phyloP scores from a whole-genome alignment of 1,284 basidiomycete species.

The Moniliophthora roreri region DNA sequence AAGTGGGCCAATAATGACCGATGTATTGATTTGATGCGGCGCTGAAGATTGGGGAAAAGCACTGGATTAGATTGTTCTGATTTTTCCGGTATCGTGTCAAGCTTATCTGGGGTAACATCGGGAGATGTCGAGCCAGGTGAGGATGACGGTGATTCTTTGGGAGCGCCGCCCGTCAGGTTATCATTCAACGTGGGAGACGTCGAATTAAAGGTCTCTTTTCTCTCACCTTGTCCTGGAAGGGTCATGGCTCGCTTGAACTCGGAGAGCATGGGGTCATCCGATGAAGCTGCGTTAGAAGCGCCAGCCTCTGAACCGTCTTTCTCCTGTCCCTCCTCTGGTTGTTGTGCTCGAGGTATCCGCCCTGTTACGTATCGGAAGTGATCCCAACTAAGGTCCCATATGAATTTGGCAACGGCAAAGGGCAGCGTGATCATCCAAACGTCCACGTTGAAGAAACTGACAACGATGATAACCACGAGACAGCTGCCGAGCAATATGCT shows the following conservation, averaged over 20 bases:
- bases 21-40: constrained; percentile 22
- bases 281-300: constrained; percentile 18
- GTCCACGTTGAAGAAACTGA: constrained; percentile 59
- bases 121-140: not conserved
- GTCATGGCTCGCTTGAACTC: constrained; percentile 28
- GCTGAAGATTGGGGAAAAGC: constrained; percentile 19
- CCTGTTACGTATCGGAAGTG: constrained; percentile 42
- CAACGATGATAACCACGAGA: constrained; percentile 49
- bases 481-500: constrained; percentile 47
- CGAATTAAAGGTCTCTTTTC: constrained; percentile 19
- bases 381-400: constrained; percentile 65
- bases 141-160: not conserved
- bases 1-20: constrained; percentile 43
- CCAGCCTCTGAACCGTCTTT: constrained; percentile 10
- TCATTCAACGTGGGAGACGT: constrained; percentile 11
- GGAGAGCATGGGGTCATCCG: constrained; percentile 19
- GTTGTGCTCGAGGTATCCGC: constrained; percentile 20
- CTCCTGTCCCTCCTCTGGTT: constrained; percentile 4
- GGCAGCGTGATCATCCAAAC: constrained; percentile 90
- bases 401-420: constrained; percentile 74
- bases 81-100: not conserved
- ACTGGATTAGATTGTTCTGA: constrained; percentile 8
- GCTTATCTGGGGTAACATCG: not conserved
- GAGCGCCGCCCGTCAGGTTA: not conserved
- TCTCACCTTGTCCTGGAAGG: constrained; percentile 15